A percentile compares a stretch with the other conserved stretches of the same genome.
Evolutionary conservation across 2,329 filamentous ascomycete species (phyloP).

Genomic region (Colletotrichum magnum): DNA sequence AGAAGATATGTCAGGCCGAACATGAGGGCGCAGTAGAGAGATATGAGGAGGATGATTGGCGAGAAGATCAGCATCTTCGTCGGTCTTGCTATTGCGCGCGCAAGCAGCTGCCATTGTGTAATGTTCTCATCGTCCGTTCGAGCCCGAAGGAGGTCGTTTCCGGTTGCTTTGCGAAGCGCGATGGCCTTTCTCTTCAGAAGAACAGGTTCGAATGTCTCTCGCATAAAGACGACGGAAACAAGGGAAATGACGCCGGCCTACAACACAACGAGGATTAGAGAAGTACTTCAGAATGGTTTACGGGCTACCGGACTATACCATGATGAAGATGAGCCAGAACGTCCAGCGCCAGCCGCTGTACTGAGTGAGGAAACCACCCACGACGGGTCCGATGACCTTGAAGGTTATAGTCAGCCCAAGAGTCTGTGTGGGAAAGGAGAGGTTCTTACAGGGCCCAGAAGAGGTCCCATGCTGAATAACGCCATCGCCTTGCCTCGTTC

Average conservation of each 20-base stretch:
- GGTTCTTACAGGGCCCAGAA: conserved; percentile 49
- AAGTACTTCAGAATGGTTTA: not conserved
- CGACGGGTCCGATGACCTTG: conserved; percentile 47
- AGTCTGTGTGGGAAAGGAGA: too few species aligned
- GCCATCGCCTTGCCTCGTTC: conserved; percentile 51
- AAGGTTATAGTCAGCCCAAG: not conserved
- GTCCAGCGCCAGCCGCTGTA: conserved; percentile 56
- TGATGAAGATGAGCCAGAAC: conserved; percentile 63
- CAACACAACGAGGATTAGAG: conserved; percentile 36
- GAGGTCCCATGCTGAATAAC: conserved; percentile 54
- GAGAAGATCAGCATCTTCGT: conserved; percentile 63
- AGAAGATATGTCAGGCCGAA: conserved; percentile 66
- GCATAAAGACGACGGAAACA: conserved; percentile 55
- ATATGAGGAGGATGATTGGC: conserved; percentile 58
- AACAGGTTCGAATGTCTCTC: conserved; percentile 64
- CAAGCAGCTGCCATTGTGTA: conserved; percentile 55
- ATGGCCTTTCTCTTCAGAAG: conserved; percentile 59
- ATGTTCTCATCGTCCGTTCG: conserved; percentile 59
- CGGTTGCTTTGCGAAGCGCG: conserved; percentile 64
- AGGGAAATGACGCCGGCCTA: conserved; percentile 52
- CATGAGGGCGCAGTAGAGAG: conserved; percentile 58
- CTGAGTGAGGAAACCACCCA: conserved; percentile 49
- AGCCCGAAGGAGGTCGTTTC: conserved; percentile 67
- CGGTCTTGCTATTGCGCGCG: conserved; percentile 61
- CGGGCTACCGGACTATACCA: conserved; percentile 26